A percentile compares a stretch with the other conserved stretches of the same genome.
These are phyloP conservation scores for Echinosophora koreensis DNA, from an alignment of 306 rosid species.

Conservation along the genomic window DNA sequence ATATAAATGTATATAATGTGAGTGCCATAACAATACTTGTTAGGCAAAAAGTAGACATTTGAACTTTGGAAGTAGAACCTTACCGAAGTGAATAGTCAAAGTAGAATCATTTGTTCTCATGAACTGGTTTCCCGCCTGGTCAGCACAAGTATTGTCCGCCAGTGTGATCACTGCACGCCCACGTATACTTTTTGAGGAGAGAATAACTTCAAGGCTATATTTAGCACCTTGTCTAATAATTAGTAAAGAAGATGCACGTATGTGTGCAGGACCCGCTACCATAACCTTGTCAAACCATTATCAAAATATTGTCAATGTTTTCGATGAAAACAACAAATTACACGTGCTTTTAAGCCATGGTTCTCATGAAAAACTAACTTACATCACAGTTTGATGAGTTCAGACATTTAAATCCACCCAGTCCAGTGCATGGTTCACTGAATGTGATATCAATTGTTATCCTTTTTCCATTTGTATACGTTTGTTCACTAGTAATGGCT, in stretches of 20 bases:
- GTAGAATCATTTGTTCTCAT: constrained; percentile 58
- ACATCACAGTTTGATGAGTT: constrained; percentile 75
- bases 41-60: neutral
- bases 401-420: constrained; percentile 63
- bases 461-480: constrained; percentile 56
- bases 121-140: constrained; percentile 70
- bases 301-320: constrained; percentile 9
- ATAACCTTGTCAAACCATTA: constrained; percentile 52
- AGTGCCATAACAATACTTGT: constrained; percentile 20
- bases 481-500: constrained; percentile 53
- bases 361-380: constrained; percentile 46
- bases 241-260: constrained; percentile 60
- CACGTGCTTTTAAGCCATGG: constrained; percentile 3
- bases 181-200: constrained; percentile 40
- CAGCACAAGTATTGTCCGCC: constrained; percentile 60
- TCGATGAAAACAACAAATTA: neutral
- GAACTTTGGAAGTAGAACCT: constrained; percentile 37
- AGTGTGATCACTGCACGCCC: constrained; percentile 60
- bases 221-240: constrained; percentile 48
- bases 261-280: constrained; percentile 57
- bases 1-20: constrained; percentile 24
- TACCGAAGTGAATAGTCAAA: constrained; percentile 66
- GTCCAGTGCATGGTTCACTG: constrained; percentile 67
- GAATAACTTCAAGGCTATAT: constrained; percentile 58
- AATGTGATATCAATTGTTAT: constrained; percentile 59